phyloP scores from a whole-genome alignment of 805 yeast species.

The Ogataea saltuana region DNA sequence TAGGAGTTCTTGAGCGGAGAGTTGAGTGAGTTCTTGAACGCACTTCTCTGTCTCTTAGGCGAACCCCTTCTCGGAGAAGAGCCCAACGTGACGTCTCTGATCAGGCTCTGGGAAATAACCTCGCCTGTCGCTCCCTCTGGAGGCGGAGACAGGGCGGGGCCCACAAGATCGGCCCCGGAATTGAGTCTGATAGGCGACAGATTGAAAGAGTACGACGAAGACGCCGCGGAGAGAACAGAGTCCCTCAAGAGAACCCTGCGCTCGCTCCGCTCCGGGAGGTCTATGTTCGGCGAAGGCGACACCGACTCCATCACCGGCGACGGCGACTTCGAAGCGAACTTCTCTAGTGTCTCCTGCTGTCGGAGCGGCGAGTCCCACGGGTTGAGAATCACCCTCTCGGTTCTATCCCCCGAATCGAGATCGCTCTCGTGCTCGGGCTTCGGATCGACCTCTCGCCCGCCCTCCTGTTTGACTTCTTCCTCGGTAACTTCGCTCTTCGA shows the following conservation, averaged over 20 bases:
- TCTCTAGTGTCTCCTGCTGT: conserved; percentile 24
- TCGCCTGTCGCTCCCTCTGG: not conserved
- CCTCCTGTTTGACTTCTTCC: too few species aligned
- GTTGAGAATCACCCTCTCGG: conserved; percentile 14
- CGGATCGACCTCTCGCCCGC: too few species aligned
- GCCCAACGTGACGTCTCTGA: conserved; percentile 27
- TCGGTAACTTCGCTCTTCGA: too few species aligned
- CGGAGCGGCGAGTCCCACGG: conserved; percentile 29
- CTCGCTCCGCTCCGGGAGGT: conserved; percentile 33
- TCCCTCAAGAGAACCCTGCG: conserved; percentile 20
- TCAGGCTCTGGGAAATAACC: conserved; percentile 10
- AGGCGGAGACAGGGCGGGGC: conserved; percentile 7
- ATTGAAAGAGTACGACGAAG: conserved; percentile 18
- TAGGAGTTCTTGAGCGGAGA: conserved; percentile 22
- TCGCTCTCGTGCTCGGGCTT: too few species aligned
- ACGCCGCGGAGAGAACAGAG: conserved; percentile 15
- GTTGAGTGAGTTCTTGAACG: conserved; percentile 13
- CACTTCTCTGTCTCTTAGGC: conserved; percentile 24
- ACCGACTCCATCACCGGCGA: conserved; percentile 9
- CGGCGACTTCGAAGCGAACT: conserved; percentile 14
- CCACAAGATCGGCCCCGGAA: conserved; percentile 3
- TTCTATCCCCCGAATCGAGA: not conserved
- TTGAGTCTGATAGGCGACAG: conserved; percentile 9
- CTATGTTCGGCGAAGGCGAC: conserved; percentile 14
- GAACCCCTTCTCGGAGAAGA: conserved; percentile 36